Conservation (phyloP, 805 yeast species). For the Nakazawaea peltata region DNA sequence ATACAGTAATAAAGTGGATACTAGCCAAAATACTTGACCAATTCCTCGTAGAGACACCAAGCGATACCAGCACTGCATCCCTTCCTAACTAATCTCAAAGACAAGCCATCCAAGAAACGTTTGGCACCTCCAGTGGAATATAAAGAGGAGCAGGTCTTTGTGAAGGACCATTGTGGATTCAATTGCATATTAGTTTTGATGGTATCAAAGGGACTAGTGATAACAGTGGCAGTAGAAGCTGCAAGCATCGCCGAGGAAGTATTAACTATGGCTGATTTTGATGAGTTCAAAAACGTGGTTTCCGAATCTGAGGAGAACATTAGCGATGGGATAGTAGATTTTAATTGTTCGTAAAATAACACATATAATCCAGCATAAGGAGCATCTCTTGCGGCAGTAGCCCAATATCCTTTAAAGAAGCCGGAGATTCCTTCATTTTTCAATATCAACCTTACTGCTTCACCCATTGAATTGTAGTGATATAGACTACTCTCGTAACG, state of each 20-base stretch:
- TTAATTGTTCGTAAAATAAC: conserved; percentile 71
- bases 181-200: conserved; percentile 88
- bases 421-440: conserved; percentile 47
- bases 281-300: conserved; percentile 18
- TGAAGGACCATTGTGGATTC: conserved; percentile 35
- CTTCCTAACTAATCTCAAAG: conserved; percentile 74
- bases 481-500: conserved; percentile 80
- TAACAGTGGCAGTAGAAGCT: conserved; percentile 71
- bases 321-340: conserved; percentile 44
- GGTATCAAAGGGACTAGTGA: conserved; percentile 94
- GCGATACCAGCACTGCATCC: conserved; percentile 91
- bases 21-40: conserved; percentile 36
- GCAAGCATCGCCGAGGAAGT: conserved; percentile 71
- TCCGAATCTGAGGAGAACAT: conserved; percentile 2
- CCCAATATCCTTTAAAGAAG: conserved; percentile 81
- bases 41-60: conserved; percentile 95
- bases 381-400: conserved; percentile 84
- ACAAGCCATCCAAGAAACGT: conserved; percentile 75
- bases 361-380: conserved; percentile 96
- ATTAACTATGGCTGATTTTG: conserved; percentile 53
- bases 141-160: conserved; percentile 29
- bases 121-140: conserved; percentile 36
- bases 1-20: no score
- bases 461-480: conserved; percentile 53
- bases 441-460: conserved; percentile 53